phyloP scores from a whole-genome alignment of 257 asterid genomes.

The Solanum lignicaule region DNA sequence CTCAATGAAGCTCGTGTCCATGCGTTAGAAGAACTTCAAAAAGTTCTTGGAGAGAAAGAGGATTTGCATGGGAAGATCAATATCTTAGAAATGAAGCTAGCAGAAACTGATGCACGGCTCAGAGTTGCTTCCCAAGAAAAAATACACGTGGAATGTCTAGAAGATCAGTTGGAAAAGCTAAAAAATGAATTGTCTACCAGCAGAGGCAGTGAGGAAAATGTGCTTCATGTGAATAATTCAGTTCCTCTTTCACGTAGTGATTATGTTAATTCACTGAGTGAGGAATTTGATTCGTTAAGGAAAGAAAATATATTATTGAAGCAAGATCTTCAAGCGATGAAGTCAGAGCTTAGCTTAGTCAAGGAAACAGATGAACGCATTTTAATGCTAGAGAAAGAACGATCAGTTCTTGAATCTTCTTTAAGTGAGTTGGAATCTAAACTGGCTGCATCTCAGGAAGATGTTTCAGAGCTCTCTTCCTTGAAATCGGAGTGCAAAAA shows the following conservation, averaged over 20 bases:
- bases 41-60: conserved; percentile 63
- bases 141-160: conserved; percentile 54
- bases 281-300: conserved; percentile 51
- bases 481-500: conserved; percentile 57
- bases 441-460: conserved; percentile 65
- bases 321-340: conserved; percentile 56
- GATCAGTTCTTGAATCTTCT: conserved; percentile 47
- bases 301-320: conserved; percentile 57
- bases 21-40: conserved; percentile 68
- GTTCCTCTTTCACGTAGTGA: conserved; percentile 23
- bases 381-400: conserved; percentile 61
- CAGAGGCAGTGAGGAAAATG: conserved; percentile 18
- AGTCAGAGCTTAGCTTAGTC: conserved; percentile 43
- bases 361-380: conserved; percentile 56
- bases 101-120: conserved; percentile 80
- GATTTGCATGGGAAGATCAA: conserved; percentile 70
- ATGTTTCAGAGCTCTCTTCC: conserved; percentile 46
- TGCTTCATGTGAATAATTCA: conserved; percentile 19
- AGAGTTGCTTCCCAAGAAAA: conserved; percentile 80
- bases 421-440: conserved; percentile 53
- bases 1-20: conserved; percentile 75
- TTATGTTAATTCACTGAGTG: conserved; percentile 27
- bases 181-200: conserved; percentile 43
- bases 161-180: conserved; percentile 67
- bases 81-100: conserved; percentile 64